Evolutionary conservation across 176 grass and related monocot species (phyloP).

Genomic region (Otatea glauca): DNA sequence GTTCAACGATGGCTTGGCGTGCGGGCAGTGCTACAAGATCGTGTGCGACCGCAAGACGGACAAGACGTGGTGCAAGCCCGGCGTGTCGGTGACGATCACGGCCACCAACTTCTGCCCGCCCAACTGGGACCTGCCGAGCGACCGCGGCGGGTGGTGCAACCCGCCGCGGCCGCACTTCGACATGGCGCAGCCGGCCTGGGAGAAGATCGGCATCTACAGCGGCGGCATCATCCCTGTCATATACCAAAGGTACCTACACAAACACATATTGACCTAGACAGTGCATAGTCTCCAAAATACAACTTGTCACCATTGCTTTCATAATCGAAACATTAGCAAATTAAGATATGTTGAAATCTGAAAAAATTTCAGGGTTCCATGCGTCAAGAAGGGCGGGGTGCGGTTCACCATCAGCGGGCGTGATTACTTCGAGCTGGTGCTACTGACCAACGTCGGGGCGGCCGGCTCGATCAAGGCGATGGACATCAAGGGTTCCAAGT

Average conservation of each 20-base stretch:
- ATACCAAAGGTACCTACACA: slow-evolving; percentile 47
- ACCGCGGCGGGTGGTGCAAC: slow-evolving; percentile 80
- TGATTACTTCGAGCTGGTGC: slow-evolving; percentile 59
- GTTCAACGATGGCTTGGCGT: slow-evolving; percentile 56
- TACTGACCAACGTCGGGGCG: slow-evolving; percentile 46
- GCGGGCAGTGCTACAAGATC: slow-evolving; percentile 79
- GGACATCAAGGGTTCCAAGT: slow-evolving; percentile 42
- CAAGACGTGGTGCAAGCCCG: slow-evolving; percentile 50
- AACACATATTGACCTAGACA: no score
- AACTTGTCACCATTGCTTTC: no score
- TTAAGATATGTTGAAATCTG: no score
- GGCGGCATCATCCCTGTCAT: slow-evolving; percentile 75
- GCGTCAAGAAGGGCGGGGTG: slow-evolving; percentile 47
- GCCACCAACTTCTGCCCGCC: slow-evolving; percentile 70
- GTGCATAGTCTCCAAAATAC: no score
- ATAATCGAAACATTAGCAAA: background rate
- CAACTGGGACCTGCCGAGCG: slow-evolving; percentile 50
- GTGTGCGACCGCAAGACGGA: slow-evolving; percentile 61
- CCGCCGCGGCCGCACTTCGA: slow-evolving; percentile 64
- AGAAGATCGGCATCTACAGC: slow-evolving; percentile 61
- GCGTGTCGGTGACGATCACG: slow-evolving; percentile 27
- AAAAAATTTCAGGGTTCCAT: slow-evolving; percentile 24
- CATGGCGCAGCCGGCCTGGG: slow-evolving; percentile 78
- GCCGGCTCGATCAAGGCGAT: slow-evolving; percentile 47
- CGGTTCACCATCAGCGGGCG: slow-evolving; percentile 50